Percentiles rank a stretch among this genome's conserved stretches.
Conservation (phyloP, 2,329 filamentous ascomycete species). For the Thermothelomyces thermophilus region DNA sequence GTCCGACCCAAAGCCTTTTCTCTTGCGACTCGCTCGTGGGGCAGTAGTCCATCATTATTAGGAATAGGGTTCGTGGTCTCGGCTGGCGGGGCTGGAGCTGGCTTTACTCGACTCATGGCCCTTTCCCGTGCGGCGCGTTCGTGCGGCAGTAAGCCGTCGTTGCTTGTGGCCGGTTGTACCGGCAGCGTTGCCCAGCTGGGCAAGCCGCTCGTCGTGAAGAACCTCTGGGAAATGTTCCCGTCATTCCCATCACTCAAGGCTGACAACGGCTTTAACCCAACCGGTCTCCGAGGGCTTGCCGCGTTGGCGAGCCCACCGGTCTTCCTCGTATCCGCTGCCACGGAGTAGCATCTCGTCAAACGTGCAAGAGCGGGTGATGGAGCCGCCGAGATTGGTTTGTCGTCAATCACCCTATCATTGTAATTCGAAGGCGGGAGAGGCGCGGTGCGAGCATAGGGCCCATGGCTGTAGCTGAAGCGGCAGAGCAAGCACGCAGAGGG, state of each 20-base stretch:
- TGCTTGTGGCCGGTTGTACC: background rate
- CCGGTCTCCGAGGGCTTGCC: background rate
- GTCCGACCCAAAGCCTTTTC: background rate
- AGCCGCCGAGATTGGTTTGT: background rate
- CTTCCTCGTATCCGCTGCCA: background rate
- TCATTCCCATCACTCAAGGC: background rate
- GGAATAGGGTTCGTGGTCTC: background rate
- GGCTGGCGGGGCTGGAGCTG: background rate
- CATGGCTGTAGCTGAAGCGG: conserved; percentile 20
- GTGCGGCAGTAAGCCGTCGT: conserved; percentile 18
- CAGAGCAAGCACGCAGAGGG: conserved; percentile 24
- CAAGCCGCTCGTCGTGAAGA: background rate
- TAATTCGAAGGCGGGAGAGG: background rate
- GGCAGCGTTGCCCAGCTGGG: conserved; percentile 7
- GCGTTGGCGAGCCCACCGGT: background rate
- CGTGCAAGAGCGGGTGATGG: too few relatives aligned
- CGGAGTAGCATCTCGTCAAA: background rate
- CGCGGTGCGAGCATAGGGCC: conserved; percentile 10
- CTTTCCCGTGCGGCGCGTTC: conserved; percentile 16
- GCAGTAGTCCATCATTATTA: conserved; percentile 8
- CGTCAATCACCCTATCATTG: background rate
- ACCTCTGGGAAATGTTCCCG: background rate
- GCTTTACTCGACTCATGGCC: background rate
- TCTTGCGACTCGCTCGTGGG: conserved; percentile 17
- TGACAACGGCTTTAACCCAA: background rate